A percentile compares a stretch with the other conserved stretches of the same genome.
Conservation (phyloP, 2,329 filamentous ascomycete species). For the Furcasterigmium sp. region DNA sequence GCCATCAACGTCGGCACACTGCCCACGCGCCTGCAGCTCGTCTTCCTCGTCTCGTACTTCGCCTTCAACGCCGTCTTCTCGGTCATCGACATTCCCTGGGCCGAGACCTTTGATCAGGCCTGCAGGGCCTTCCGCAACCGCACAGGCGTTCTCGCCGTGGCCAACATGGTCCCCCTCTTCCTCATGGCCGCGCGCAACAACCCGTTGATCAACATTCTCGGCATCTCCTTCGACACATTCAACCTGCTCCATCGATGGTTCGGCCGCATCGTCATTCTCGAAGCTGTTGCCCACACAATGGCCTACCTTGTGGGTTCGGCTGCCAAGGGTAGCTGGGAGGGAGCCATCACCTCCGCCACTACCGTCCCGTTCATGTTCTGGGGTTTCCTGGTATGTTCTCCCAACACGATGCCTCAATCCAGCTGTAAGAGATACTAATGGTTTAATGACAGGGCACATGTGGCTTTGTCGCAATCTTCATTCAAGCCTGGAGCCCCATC, state of each 20-base stretch:
- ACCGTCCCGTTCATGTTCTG: conserved; percentile 46
- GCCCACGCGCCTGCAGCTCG: conserved; percentile 59
- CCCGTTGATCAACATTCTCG: conserved; percentile 65
- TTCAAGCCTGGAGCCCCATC: conserved; percentile 66
- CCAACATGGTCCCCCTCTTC: conserved; percentile 77
- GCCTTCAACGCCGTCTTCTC: conserved; percentile 73
- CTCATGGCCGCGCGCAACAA: conserved; percentile 73
- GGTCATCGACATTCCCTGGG: conserved; percentile 59
- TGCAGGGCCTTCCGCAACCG: conserved; percentile 57
- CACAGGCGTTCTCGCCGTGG: conserved; percentile 62
- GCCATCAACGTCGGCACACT: conserved; percentile 58
- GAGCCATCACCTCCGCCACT: conserved; percentile 28
- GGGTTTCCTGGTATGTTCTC: conserved; percentile 57
- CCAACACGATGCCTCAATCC: background rate
- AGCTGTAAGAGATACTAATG: conserved; percentile 1
- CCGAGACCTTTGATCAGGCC: conserved; percentile 35
- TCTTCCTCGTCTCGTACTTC: conserved; percentile 54
- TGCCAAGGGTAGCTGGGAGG: conserved; percentile 40
- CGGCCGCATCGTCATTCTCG: conserved; percentile 67
- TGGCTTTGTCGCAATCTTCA: conserved; percentile 56
- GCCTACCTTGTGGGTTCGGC: conserved; percentile 48
- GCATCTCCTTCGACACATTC: conserved; percentile 77
- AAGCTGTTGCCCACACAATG: conserved; percentile 61
- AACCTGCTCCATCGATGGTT: conserved; percentile 79
- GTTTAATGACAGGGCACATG: conserved; percentile 41